phyloP scores from a whole-genome alignment of 805 yeast species.

The Dipodascopsis uninucleata region DNA sequence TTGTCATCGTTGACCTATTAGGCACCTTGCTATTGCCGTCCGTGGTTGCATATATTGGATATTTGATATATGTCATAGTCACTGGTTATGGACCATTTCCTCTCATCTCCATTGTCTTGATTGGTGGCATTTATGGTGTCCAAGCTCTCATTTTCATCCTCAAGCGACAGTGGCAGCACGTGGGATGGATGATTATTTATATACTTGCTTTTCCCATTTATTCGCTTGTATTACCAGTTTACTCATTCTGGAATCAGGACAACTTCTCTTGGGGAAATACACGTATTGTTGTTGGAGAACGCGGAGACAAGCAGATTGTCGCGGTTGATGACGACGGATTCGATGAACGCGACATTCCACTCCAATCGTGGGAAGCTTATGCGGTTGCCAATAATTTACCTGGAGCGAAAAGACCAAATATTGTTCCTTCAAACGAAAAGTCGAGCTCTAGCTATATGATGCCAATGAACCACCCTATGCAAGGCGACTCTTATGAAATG shows the following conservation, averaged over 20 bases:
- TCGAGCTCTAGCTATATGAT: slow-evolving; percentile 1
- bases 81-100: slow-evolving; percentile 51
- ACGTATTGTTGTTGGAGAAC: slow-evolving; percentile 52
- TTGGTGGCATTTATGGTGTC: slow-evolving; percentile 54
- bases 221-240: slow-evolving; percentile 56
- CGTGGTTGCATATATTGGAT: slow-evolving; percentile 52
- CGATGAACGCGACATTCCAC: slow-evolving; percentile 38
- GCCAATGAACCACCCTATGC: slow-evolving; percentile 16
- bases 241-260: slow-evolving; percentile 64
- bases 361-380: slow-evolving; percentile 40
- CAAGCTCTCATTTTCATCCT: slow-evolving; percentile 56
- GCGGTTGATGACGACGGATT: slow-evolving; percentile 38
- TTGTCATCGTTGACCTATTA: slow-evolving; percentile 53
- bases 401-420: slow-evolving; percentile 31
- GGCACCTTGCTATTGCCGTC: slow-evolving; percentile 60
- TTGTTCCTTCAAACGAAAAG: slow-evolving; percentile 17
- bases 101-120: slow-evolving; percentile 51
- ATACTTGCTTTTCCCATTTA: slow-evolving; percentile 57
- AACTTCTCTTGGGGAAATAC: slow-evolving; percentile 67
- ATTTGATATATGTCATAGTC: slow-evolving; percentile 49
- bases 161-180: slow-evolving; percentile 44
- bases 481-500: slow-evolving; percentile 38
- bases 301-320: slow-evolving; percentile 47
- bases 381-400: slow-evolving; percentile 39
- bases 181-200: slow-evolving; percentile 55